Percentiles rank a stretch among this genome's conserved stretches.
These are phyloP conservation scores for Astrephomene gubernaculifera DNA, from an alignment of 139 green algal genomes.

Conservation along the genomic window DNA sequence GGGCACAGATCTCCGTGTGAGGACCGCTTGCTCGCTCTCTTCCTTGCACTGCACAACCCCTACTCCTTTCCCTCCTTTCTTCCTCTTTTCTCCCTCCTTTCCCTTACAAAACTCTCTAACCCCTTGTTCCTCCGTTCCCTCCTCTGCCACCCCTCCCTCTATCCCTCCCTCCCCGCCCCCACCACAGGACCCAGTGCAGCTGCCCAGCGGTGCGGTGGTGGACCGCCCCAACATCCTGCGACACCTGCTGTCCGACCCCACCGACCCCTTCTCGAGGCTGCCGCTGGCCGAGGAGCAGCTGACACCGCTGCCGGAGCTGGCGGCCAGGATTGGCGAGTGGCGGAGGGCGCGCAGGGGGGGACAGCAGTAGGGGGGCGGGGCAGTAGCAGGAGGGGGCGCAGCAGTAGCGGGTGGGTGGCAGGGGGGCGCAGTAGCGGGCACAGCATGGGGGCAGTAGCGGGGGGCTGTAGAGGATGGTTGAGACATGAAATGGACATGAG, in stretches of 20 bases:
- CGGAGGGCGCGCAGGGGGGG: slow-evolving; percentile 26
- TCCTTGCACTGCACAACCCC: too few species aligned
- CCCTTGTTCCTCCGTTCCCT: background rate
- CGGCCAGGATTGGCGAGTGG: slow-evolving; percentile 84
- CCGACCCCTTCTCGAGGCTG: slow-evolving; percentile 91
- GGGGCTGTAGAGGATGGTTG: too few species aligned
- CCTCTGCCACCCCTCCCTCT: background rate
- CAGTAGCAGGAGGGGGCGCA: too few species aligned
- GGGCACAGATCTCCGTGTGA: too few species aligned
- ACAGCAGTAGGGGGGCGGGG: background rate
- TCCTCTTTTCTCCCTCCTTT: background rate
- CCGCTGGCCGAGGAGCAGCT: slow-evolving; percentile 71
- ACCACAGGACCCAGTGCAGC: slow-evolving; percentile 85
- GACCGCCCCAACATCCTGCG: slow-evolving; percentile 90
- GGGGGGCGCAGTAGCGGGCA: too few species aligned
- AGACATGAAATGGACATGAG: too few species aligned
- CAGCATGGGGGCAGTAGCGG: too few species aligned
- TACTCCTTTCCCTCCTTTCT: too few species aligned
- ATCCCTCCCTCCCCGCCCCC: background rate
- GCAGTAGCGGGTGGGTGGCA: too few species aligned
- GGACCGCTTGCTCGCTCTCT: too few species aligned
- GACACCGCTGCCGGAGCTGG: slow-evolving; percentile 74
- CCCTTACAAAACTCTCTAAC: background rate
- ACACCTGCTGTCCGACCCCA: slow-evolving; percentile 89
- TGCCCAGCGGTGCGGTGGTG: slow-evolving; percentile 78